These are phyloP conservation scores for Thyridium curvatum DNA, from an alignment of 2,329 filamentous ascomycete genomes.

Conservation along the genomic window DNA sequence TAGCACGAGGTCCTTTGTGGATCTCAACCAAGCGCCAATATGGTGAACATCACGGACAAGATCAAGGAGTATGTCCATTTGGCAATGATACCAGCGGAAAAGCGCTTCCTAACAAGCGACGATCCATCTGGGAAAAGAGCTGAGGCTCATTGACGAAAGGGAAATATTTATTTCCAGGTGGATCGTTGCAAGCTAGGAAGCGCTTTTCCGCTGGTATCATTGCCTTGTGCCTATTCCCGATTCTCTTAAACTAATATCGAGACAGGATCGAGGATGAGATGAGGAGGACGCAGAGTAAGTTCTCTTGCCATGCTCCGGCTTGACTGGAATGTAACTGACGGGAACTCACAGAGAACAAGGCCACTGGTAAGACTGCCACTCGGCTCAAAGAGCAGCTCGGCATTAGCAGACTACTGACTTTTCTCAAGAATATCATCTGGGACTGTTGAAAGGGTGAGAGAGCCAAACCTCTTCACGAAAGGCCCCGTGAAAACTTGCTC, in stretches of 20 bases:
- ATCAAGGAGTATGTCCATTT: slow-evolving; percentile 98
- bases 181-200: no score
- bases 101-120: no score
- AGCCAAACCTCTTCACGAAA: slow-evolving; percentile 2
- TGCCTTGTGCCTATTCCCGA: slow-evolving; percentile 4
- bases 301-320: no score
- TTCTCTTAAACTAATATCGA: background rate
- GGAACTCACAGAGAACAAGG: slow-evolving; percentile 77
- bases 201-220: no score
- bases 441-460: slow-evolving; percentile 86
- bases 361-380: slow-evolving; percentile 65
- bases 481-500: slow-evolving; percentile 1
- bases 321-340: background rate
- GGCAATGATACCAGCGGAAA: no score
- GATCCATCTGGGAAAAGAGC: no score
- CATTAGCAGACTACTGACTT: no score
- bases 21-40: slow-evolving; percentile 34
- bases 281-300: slow-evolving; percentile 92
- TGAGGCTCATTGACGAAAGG: no score
- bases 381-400: no score
- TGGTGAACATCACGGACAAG: slow-evolving; percentile 99
- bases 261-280: slow-evolving; percentile 98
- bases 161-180: no score
- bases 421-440: slow-evolving; percentile 84
- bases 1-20: background rate